Base-by-base conservation (phyloP, 495 filamentous ascomycete species). In the Cairneyella variabilis region DNA sequence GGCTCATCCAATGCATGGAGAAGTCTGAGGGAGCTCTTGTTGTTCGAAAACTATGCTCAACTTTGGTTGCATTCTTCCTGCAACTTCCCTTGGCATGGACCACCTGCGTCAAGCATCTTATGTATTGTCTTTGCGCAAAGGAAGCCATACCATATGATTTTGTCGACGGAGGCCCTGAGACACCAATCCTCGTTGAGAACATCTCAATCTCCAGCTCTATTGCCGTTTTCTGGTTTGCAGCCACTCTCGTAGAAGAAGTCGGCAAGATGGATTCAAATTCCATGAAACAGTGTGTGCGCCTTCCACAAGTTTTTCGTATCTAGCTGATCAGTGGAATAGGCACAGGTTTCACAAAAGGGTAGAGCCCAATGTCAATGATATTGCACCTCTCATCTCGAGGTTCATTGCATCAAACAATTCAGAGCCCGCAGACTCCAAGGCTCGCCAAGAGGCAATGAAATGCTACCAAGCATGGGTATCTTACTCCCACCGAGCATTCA, bases 31-130 rank as follows among this genome's bases (percentile, higher is more conserved):
- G 77, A 10, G 59, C 77, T 25, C 71, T 93, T 44, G 90, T 95
- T 7, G 69, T 85, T 30, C 82, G 80, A 64, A 98, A 98, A 69
- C 75, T 97, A 20, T 91, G 90, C 59, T 83, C 86, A 20, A 88
- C 89, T 34, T 67, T 97, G 8, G 85, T 87, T 32, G 83, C 86
- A 3, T 89, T 87, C 62, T 95, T 90, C 61, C 69, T 90, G 25
- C 84, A 86, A 47, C 83, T 87, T 36, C 79, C 81, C 0, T 69
- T 78, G 21, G 71, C 76, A 3, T 96, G 90, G 89, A 72, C 73
- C 26, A 73, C 71, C 52, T 89, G 84, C 48, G 42, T 96, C 8
- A 77, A 76, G 57, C 86, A 90, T 60, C 69, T 96, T 8, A 71
- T 83, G 53, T 70, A 79, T 64, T 83, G 83, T 64, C 64, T 89